Evolutionary conservation across 805 yeast genomes (phyloP), one percentile per base, ranked within the genome.

Genomic region (Trichomonascus vanleenenianus): DNA sequence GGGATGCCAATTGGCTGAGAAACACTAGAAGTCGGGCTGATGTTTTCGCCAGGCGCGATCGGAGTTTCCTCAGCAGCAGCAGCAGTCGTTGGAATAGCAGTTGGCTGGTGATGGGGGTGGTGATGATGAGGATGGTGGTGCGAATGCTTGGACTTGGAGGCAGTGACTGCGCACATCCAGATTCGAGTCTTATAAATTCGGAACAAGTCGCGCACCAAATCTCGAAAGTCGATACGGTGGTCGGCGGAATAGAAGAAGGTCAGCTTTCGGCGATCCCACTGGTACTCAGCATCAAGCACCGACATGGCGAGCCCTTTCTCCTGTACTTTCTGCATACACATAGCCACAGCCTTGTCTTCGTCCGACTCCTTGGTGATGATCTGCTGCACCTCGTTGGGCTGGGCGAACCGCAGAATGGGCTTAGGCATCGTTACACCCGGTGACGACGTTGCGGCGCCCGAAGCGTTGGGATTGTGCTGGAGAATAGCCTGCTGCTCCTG

Each of bases 201-300:
- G 65, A 83, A 83, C 46, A 83, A 67, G 52, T 84, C 93, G 39
- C 84, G 73, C 7, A 83, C 88, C 60, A 84, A 72, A 52, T 82
- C 88, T 50, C 93, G 68, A 61, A 83, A 83, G 61, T 85, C 94
- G 46, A 85, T 81, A 51, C 94, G 70, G 52, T 76, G 75, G 43
- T 70, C 68, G 44, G 81, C 77, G n/a, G 60, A 57, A 61, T 82
- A 82, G 65, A 83, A 85, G 59, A 85, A 83, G 11, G 87, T 85
- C 57, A 85, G 74, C 65, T 85, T 85, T 48, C 85, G 74, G 45
- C 89, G 73, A 60, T 85, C 94, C 80, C 85, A 85, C 64, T 85
- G 94, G 64, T 83, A 85, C 64, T 85, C 94, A 1, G 88, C 84
- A 56, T 84, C 93, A 35, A 81, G 72, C 43, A 85, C 74, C 46